Conservation (phyloP, 1,139 yeast species). For the Pneumocystis canis region DNA sequence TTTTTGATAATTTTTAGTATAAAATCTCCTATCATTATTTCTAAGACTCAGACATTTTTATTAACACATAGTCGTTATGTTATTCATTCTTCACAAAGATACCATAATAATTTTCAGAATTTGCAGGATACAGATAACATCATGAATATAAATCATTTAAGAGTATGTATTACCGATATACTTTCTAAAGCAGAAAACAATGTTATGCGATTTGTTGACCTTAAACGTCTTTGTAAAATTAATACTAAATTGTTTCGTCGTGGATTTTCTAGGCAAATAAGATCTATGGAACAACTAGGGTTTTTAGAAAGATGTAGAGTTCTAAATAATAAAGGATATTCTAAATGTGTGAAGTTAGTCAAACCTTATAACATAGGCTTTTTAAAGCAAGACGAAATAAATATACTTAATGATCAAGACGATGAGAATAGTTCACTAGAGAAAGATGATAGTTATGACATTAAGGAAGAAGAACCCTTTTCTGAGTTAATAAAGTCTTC, state of each 20-base stretch:
- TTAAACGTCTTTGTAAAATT: not conserved
- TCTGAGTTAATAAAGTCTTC: not conserved
- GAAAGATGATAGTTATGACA: not conserved
- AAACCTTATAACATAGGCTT: not conserved
- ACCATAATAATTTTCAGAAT: not conserved
- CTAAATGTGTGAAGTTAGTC: not conserved
- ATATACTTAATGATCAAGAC: not conserved
- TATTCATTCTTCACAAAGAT: not conserved
- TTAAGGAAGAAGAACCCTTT: not conserved
- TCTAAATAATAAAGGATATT: not conserved
- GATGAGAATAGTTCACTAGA: not conserved
- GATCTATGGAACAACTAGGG: not conserved
- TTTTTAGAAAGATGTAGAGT: not conserved
- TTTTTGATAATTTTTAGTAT: not conserved
- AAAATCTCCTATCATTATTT: not conserved
- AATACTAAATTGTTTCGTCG: not conserved
- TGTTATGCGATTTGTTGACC: not conserved
- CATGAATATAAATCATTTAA: not conserved
- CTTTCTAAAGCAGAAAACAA: not conserved
- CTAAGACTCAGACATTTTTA: not conserved
- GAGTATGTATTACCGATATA: not conserved
- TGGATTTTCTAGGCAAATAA: not conserved
- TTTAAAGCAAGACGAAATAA: not conserved
- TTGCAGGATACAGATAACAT: not conserved
- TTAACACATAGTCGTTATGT: not conserved